phyloP scores from a whole-genome alignment of 371 early-diverging fungal genomes.

The Nematocida ironsii region DNA sequence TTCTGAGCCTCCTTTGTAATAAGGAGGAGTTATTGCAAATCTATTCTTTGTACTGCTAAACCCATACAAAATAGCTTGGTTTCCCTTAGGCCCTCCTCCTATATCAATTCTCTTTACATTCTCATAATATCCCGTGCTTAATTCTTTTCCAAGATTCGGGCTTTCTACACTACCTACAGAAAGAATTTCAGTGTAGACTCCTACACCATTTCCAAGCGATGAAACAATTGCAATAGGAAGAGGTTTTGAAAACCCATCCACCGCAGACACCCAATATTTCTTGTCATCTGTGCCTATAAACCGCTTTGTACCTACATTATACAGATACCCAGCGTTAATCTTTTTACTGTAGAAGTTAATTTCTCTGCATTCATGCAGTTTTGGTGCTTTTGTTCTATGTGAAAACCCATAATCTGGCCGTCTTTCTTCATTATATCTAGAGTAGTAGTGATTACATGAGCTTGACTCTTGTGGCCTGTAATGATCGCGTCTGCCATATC shows the following conservation, averaged over 20 bases:
- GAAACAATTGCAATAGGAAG: neutral
- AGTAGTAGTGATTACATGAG: no score
- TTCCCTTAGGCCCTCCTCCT: neutral
- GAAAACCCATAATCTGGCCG: no score
- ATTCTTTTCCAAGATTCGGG: neutral
- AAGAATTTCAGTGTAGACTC: slow-evolving; percentile 10
- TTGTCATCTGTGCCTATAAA: slow-evolving; percentile 14
- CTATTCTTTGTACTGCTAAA: neutral
- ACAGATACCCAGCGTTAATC: slow-evolving; percentile 25
- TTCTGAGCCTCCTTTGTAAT: slow-evolving; percentile 29
- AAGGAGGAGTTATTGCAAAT: slow-evolving; percentile 28
- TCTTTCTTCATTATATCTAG: no score
- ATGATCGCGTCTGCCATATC: no score
- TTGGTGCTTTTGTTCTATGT: neutral
- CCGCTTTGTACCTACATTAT: slow-evolving; percentile 34
- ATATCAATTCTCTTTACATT: slow-evolving; percentile 24
- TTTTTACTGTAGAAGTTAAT: slow-evolving; percentile 33
- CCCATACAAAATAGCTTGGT: no score
- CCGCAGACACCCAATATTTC: neutral
- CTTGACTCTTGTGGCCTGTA: no score
- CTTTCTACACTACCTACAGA: neutral
- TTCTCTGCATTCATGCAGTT: neutral
- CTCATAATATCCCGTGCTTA: neutral
- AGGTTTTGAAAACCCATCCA: neutral
- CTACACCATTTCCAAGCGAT: neutral